Evolutionary conservation across 2,329 filamentous ascomycete species (phyloP), one percentile per base, ranked within the genome.

Genomic region (Pestalotiopsis sp.): DNA sequence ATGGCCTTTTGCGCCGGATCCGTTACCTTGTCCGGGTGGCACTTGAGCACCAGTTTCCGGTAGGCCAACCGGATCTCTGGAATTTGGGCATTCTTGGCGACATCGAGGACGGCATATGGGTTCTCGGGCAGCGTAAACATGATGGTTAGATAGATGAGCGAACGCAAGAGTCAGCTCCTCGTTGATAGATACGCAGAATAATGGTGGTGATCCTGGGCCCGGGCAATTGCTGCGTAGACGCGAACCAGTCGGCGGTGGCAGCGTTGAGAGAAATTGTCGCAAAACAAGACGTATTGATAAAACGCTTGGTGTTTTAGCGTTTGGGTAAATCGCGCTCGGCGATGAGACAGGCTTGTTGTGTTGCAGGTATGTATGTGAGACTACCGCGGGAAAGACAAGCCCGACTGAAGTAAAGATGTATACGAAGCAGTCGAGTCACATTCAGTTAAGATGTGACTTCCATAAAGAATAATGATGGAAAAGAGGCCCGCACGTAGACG

Each of bases 1-100:
- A 89, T 84, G 69, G 90, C 89, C 81, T 96, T 97, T 75, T 92
- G 84, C 17, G 89, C 84, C 66, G 91, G 90, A 76, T 97, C 89
- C 73, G 94, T 91, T 71, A 97, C 89, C 83, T 97, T 97, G 85
- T 98, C 95, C 41, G 95, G 95, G 75, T 98, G 95, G 78, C 92
- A 95, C 80, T 93, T 94, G 74, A 97, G 88, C 45, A 94, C 93
- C 56, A 97, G 90, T 80, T 97, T 97, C 75, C 93, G 90, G 82
- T 97, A 91, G 17, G 93, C 92, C 65, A 89, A 87, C 76, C 93
- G 92, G 79, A 98, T 95, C 74, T 91, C 89, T 62, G 89, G 74
- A 57, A 90, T 78, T 70, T 92, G 89, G 62, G 93, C 93, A 80
- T 91, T 89, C 77, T 89, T 92, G 70, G 90, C 78, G 68, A 98